Evolutionary conservation across 805 yeast species (phyloP), one percentile per base, ranked within the genome.

Genomic region (Kuraishia floccosa): DNA sequence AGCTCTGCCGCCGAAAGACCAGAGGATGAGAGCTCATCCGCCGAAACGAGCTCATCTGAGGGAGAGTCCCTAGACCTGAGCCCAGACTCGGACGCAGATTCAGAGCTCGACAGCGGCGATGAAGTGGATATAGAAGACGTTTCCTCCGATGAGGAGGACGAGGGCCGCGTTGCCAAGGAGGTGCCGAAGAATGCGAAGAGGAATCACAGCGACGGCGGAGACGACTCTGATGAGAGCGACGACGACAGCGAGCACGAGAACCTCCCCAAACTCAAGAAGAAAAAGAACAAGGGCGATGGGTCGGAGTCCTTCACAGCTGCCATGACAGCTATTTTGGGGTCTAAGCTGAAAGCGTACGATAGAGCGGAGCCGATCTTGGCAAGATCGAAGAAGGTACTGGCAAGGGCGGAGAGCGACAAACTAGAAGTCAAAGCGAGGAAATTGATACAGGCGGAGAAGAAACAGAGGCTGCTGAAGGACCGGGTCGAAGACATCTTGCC

Each of bases 311-410:
- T 91, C 47, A 83, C 94, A 13, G 65, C 57, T 33, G 97, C 97
- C 0, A 73, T 91, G 47, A 73, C 62, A 41, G 91, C 94, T 11
- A 80, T 89, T 44, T 58, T 89, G 31, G 81, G 80, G 4, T 84
- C 97, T 2, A 77, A 74, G 44, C 63, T 89, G 41, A 91, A 91
- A 51, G 93, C 95, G 0, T 81, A 89, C 44, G 85, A 81, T 47
- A 67, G 96, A 47, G 69, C 69, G 27, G 94, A 87, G 50, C 98
- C 98, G 3, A 83, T 89, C 34, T 65, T 89, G 56, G 87, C 89
- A 6, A 75, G 97, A 56, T 63, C 71, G 16, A 81, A 82, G 46
- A 81, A 79, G 41, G 63, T 68, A 25, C 38, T 76, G 30, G 78
- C 76, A 55, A 76, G 82, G 41, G 66, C 81, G 34, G 96, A 87